Conservation (phyloP, 1,284 basidiomycete species). For the Cerioporus squamosus region DNA sequence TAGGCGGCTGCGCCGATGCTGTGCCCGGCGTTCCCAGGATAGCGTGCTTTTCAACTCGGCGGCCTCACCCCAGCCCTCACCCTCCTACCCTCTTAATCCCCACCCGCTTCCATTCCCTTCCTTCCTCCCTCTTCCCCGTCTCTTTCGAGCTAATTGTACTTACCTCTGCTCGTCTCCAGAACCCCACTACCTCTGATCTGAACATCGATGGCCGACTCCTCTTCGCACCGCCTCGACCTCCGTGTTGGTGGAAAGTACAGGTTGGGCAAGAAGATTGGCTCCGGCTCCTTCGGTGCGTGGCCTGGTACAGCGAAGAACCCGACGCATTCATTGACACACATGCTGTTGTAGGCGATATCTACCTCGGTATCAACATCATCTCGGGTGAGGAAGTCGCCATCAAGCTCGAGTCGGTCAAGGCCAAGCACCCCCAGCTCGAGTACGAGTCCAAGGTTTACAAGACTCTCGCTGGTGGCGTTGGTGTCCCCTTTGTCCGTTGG, state of each 20-base stretch:
- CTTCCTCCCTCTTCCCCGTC: conserved; percentile 1
- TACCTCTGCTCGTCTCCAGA: conserved; percentile 5
- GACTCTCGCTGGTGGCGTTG: conserved; percentile 97
- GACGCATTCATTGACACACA: not conserved
- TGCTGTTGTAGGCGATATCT: conserved; percentile 86
- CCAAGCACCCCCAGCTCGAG: conserved; percentile 99
- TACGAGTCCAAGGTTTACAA: conserved; percentile 98
- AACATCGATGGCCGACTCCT: conserved; percentile 64
- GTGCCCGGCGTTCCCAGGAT: conserved; percentile 26
- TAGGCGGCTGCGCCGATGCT: conserved; percentile 24
- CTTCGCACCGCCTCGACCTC: conserved; percentile 85
- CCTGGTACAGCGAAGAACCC: not conserved
- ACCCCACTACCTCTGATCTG: not conserved
- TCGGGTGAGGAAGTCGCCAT: conserved; percentile 99
- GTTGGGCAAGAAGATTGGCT: conserved; percentile 99
- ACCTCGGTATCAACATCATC: conserved; percentile 99
- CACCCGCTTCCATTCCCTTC: conserved; percentile 8
- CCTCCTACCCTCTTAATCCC: conserved; percentile 14
- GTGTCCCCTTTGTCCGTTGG: conserved; percentile 98
- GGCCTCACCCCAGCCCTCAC: conserved; percentile 11
- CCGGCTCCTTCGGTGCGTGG: conserved; percentile 92
- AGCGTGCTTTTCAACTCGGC: conserved; percentile 22
- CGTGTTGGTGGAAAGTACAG: conserved; percentile 98
- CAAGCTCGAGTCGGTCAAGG: conserved; percentile 99
- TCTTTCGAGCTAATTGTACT: not conserved